Evolutionary conservation across 768 basidiomycete genomes (phyloP).

Genomic region (Termitomyces sp.): DNA sequence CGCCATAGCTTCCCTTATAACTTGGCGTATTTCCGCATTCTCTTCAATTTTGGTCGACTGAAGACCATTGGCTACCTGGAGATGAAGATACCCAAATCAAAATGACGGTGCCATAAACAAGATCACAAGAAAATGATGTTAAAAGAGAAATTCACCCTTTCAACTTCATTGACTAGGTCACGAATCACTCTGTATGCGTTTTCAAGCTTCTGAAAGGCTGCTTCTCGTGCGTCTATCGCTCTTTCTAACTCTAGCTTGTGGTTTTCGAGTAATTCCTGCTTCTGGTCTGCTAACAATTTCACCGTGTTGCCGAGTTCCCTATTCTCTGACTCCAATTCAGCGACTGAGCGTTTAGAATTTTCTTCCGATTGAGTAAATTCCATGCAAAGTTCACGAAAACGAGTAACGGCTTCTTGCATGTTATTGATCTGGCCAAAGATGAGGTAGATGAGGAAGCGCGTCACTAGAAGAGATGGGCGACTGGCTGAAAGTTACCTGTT

Average conservation of each 20-base stretch:
- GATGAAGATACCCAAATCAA: conserved; percentile 6
- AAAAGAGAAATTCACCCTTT: conserved; percentile 22
- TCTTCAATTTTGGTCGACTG: conserved; percentile 6
- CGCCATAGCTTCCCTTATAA: conserved; percentile 18
- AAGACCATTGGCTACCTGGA: conserved; percentile 2
- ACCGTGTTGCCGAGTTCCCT: conserved; percentile 20
- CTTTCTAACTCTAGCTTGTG: conserved; percentile 27
- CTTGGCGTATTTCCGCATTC: conserved; percentile 21
- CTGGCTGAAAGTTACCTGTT: conserved; percentile 20
- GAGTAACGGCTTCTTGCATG: conserved; percentile 4
- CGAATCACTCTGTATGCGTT: conserved; percentile 37
- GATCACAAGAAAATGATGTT: neutral
- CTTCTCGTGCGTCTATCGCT: conserved; percentile 30
- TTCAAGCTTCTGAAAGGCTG: conserved; percentile 27
- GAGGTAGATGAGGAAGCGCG: neutral
- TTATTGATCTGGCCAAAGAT: conserved; percentile 10
- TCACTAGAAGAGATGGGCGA: neutral
- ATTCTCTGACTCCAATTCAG: conserved; percentile 34
- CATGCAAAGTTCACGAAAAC: conserved; percentile 14
- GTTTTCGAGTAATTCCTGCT: conserved; percentile 28
- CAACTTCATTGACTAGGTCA: conserved; percentile 39
- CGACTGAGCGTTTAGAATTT: conserved; percentile 22
- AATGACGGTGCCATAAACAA: conserved; percentile 4
- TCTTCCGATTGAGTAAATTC: conserved; percentile 9
- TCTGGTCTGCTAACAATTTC: conserved; percentile 27